Evolutionary conservation across 2,329 filamentous ascomycete species (phyloP), one percentile per base, ranked within the genome.

Genomic region (Dactylellina drechsleri): DNA sequence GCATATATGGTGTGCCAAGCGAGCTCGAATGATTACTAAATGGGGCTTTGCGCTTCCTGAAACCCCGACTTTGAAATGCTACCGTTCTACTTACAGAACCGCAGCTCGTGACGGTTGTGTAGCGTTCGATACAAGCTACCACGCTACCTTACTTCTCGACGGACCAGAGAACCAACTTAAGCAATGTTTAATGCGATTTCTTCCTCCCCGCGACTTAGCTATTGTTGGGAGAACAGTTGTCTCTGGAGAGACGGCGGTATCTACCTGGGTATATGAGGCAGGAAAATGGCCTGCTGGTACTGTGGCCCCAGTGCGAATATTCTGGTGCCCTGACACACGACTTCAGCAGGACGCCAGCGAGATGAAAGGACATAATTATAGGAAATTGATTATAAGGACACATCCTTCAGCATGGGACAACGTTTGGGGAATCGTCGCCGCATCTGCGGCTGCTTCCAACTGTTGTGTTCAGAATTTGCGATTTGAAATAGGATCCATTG

Each of bases 81-180:
- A 97, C 81, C 86, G 95, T 59, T 88, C 92, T 53, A 95, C 92
- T 0, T 93, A 98, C 83, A 88, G 93, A 77, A 90, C 92, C 20
- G 88, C 89, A 61, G 89, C 89, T 28, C 86, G 90, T 61, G 88
- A 90, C 77, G 93, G 95, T 4, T 90, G 90, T 20, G 85, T 98
- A 50, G 89, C 89, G 0, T 98, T 94, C 93, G 95, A 99, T 82
- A 92, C 89, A 84, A 98, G 93, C 81, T 99, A 97, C 81, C 91
- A 95, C 84, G 91, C 92, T 78, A 97, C 92, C 0, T 90, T 98
- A 77, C 86, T 90, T 13, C 81, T 98, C 2, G 89, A 90, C 78
- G 95, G 93, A 0, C 83, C 84, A 13, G 83, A 87, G 47, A 82
- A 84, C 31, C 89, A 89, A 62, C 83, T 97, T 47, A 84, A 89